These are phyloP conservation scores for Geotrichum klebahnii DNA, from an alignment of 1,139 yeast species.

Conservation along the genomic window DNA sequence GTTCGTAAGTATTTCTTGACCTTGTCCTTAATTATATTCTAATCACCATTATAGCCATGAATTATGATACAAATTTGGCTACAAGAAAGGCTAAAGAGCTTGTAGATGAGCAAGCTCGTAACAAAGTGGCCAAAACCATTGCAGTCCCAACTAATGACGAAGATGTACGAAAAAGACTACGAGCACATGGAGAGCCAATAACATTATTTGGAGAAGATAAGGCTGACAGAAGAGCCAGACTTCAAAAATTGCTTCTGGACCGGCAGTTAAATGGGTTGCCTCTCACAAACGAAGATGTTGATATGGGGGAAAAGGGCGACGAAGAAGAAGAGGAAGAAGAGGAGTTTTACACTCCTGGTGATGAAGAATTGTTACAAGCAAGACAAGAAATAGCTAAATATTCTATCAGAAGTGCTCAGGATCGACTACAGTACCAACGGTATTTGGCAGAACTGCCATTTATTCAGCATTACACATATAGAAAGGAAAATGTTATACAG, in stretches of 20 bases:
- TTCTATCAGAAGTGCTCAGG: slow-evolving; percentile 49
- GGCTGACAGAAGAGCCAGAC: slow-evolving; percentile 57
- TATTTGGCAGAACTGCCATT: slow-evolving; percentile 28
- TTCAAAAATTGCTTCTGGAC: slow-evolving; percentile 43
- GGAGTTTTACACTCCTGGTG: slow-evolving; percentile 82
- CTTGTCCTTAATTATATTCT: background rate
- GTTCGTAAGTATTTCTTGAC: slow-evolving; percentile 21
- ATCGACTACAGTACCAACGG: slow-evolving; percentile 42
- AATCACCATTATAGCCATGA: slow-evolving; percentile 13
- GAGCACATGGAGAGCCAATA: slow-evolving; percentile 56
- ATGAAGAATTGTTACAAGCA: slow-evolving; percentile 50
- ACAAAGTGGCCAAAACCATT: slow-evolving; percentile 29
- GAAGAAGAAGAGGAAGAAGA: slow-evolving; percentile 58
- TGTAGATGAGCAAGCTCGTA: slow-evolving; percentile 29
- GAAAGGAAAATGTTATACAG: slow-evolving; percentile 47
- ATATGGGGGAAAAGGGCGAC: slow-evolving; percentile 34
- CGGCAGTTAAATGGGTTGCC: slow-evolving; percentile 28
- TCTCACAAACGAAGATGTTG: slow-evolving; percentile 29
- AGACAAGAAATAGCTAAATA: slow-evolving; percentile 50
- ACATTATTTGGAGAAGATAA: slow-evolving; percentile 58
- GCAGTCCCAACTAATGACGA: slow-evolving; percentile 61
- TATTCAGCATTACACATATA: slow-evolving; percentile 40
- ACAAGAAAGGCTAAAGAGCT: slow-evolving; percentile 27
- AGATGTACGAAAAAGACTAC: slow-evolving; percentile 51
- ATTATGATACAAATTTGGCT: slow-evolving; percentile 16